Percentiles rank a stretch among this genome's conserved stretches.
Evolutionary conservation across 1,139 yeast genomes (phyloP).

Genomic region (Candida glucosophila): DNA sequence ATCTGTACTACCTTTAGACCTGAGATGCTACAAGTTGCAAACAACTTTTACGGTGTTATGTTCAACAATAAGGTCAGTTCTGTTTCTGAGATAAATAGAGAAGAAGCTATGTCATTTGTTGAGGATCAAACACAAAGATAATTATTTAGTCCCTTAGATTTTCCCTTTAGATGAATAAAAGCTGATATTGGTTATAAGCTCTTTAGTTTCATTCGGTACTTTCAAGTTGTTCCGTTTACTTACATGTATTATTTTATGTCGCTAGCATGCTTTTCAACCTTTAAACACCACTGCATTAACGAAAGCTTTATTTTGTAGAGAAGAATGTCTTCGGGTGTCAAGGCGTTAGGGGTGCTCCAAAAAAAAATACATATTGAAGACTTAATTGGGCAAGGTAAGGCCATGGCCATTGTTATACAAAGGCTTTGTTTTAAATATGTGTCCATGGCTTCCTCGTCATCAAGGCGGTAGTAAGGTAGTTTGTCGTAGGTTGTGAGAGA

Average conservation of each 20-base stretch:
- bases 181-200: no score
- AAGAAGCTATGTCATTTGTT: conserved; percentile 73
- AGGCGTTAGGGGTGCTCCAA: no score
- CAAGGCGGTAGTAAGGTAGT: conserved; percentile 91
- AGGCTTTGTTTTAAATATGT: conserved; percentile 51
- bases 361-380: no score
- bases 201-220: no score
- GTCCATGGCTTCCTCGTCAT: conserved; percentile 63
- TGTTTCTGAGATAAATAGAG: conserved; percentile 59
- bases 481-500: conserved; percentile 77
- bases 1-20: conserved; percentile 95
- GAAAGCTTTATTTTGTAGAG: no score
- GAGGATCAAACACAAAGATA: conserved; percentile 42
- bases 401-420: conserved; percentile 64
- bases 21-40: conserved; percentile 84
- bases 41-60: conserved; percentile 80
- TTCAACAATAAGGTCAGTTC: conserved; percentile 78
- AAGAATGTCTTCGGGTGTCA: no score
- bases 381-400: conserved; percentile 58
- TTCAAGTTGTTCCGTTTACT: no score
- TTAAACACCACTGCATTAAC: no score
- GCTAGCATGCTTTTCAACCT: no score
- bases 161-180: no score
- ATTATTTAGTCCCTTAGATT: neutral
- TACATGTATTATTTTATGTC: no score